These are phyloP conservation scores for Cutaneotrichosporon sp. DNA, from an alignment of 1,284 basidiomycete genomes.

Conservation along the genomic window DNA sequence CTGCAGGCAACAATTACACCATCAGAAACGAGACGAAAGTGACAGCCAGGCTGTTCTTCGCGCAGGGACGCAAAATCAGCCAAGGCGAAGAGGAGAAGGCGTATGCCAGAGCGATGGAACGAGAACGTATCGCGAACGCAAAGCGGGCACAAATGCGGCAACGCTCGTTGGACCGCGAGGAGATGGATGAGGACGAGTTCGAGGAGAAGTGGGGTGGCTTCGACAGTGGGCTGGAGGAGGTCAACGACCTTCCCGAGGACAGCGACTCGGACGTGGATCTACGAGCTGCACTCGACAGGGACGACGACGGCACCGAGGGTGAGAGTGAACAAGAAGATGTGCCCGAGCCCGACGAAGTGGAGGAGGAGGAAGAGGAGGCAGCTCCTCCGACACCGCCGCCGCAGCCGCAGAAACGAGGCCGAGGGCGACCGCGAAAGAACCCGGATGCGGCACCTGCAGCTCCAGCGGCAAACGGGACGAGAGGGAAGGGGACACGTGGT, in stretches of 20 bases:
- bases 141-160: not conserved
- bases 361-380: not conserved
- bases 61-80: conserved; percentile 75
- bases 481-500: not conserved
- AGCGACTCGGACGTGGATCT: too few species aligned
- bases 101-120: too few species aligned
- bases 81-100: conserved; percentile 49
- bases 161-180: not conserved
- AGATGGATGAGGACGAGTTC: conserved; percentile 1
- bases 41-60: conserved; percentile 75
- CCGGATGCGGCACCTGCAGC: not conserved
- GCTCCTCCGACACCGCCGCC: not conserved
- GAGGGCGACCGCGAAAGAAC: conserved; percentile 2
- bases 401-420: not conserved
- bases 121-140: not conserved
- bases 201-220: not conserved
- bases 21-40: conserved; percentile 76
- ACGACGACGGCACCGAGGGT: too few species aligned
- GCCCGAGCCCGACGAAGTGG: not conserved
- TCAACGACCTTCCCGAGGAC: not conserved
- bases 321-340: not conserved
- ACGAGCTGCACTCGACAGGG: too few species aligned
- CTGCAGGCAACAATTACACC: conserved; percentile 76
- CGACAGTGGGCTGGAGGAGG: not conserved
- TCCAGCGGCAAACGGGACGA: not conserved